These are phyloP conservation scores for Trichosporon coremiiforme DNA, from an alignment of 1,284 basidiomycete species.

Conservation along the genomic window DNA sequence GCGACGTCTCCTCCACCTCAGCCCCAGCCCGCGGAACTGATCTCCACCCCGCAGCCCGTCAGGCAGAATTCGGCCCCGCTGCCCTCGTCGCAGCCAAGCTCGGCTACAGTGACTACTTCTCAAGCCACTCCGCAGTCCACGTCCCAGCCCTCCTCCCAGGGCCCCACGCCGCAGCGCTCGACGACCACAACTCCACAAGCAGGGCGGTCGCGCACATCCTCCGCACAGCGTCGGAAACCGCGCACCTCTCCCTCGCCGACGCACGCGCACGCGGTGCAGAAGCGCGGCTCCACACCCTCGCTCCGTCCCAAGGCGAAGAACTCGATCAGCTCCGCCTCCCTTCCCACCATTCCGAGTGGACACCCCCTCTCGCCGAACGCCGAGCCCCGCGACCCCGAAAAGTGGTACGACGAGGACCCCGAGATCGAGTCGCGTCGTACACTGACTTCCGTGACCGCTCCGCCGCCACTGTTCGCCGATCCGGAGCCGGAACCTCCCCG, in stretches of 20 bases:
- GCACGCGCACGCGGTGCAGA: background rate
- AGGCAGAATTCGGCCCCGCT: background rate
- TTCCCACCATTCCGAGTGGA: background rate
- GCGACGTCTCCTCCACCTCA: too few relatives aligned
- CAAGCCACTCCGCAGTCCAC: too few relatives aligned
- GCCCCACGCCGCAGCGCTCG: too few relatives aligned
- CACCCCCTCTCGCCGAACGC: background rate
- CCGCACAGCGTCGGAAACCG: background rate
- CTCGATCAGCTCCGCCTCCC: background rate
- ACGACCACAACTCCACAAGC: too few relatives aligned
- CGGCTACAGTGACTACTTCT: too few relatives aligned
- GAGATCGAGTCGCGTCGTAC: background rate
- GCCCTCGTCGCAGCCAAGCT: too few relatives aligned
- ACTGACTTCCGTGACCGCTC: background rate
- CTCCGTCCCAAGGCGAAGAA: background rate
- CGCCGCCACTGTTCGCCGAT: background rate
- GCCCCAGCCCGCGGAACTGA: too few relatives aligned
- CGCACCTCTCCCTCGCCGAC: background rate
- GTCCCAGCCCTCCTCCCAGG: too few relatives aligned
- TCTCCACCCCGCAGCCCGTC: background rate
- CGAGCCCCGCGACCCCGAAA: too few relatives aligned
- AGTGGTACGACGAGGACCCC: too few relatives aligned
- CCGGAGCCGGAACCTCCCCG: background rate
- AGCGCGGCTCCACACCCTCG: background rate
- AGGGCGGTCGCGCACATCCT: too few relatives aligned